Percentiles rank a stretch among this genome's conserved stretches.
Evolutionary conservation across 805 yeast species (phyloP).

Genomic region (Cyberlindnera maritima): DNA sequence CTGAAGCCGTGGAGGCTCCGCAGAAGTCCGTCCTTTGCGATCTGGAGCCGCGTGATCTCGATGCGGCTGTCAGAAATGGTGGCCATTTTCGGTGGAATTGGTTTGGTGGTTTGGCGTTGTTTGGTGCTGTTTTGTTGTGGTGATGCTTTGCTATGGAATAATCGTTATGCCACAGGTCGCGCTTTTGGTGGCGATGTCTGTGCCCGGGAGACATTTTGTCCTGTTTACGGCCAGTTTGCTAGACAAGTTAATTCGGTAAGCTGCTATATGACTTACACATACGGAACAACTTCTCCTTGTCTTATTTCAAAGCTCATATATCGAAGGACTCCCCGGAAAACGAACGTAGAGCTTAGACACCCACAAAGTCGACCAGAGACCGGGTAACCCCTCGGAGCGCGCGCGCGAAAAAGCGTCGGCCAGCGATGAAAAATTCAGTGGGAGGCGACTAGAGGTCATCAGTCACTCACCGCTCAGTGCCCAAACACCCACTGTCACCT

Average conservation of each 20-base stretch:
- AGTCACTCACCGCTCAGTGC: background rate
- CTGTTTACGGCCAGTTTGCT: background rate
- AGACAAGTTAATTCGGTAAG: no score
- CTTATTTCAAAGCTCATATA: background rate
- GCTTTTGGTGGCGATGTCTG: background rate
- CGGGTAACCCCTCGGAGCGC: constrained; percentile 3
- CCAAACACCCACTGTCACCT: background rate
- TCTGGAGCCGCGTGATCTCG: constrained; percentile 7
- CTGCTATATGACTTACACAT: no score
- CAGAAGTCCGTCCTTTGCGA: constrained; percentile 12
- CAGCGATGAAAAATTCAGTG: constrained; percentile 13
- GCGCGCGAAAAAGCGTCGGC: constrained; percentile 16
- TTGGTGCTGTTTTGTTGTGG: background rate
- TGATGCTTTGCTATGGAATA: no score
- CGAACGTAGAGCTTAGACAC: no score
- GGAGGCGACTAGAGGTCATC: constrained; percentile 1
- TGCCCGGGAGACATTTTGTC: background rate
- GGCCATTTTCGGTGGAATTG: background rate
- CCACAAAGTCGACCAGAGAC: background rate
- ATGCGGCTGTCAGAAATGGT: background rate
- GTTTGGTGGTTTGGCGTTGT: background rate
- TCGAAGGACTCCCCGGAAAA: no score
- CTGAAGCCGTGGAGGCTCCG: constrained; percentile 9
- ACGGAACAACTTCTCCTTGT: background rate
- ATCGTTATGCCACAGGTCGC: background rate